Evolutionary conservation across 2,329 filamentous ascomycete species (phyloP).

Genomic region (Cordyceps farinosa): DNA sequence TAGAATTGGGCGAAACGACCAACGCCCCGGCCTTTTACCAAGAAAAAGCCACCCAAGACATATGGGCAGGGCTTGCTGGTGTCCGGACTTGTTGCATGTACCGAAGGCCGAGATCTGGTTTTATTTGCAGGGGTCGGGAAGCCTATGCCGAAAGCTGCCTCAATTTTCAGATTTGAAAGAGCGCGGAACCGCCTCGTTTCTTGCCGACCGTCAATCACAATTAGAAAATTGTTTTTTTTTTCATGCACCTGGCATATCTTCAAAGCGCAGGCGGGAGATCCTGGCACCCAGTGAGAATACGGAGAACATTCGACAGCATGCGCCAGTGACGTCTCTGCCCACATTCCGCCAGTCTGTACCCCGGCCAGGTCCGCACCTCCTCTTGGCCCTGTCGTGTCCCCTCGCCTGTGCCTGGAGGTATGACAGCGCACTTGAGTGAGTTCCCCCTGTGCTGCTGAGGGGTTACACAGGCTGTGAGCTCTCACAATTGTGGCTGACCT

Average conservation of each 20-base stretch:
- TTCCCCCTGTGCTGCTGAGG: not conserved
- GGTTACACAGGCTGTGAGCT: not conserved
- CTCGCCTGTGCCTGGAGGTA: not conserved
- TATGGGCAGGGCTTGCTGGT: not conserved
- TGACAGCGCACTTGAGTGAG: not conserved
- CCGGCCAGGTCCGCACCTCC: not conserved
- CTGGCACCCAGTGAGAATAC: not conserved
- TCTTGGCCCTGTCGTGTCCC: not conserved
- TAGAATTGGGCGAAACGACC: not conserved
- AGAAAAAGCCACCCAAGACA: not conserved
- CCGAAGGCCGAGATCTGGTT: slow-evolving; percentile 14
- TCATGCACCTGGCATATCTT: not conserved
- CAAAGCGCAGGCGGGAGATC: not conserved
- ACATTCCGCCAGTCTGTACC: slow-evolving; percentile 2
- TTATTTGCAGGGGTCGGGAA: not conserved
- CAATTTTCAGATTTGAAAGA: not conserved
- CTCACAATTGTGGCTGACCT: not conserved
- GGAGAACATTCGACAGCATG: not conserved
- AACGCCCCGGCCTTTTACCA: not conserved
- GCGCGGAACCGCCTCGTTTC: not conserved
- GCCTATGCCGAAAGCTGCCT: not conserved
- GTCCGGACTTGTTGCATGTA: slow-evolving; percentile 2
- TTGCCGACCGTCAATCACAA: not conserved
- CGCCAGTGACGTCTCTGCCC: slow-evolving; percentile 1
- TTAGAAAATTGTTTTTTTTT: not conserved